Percentiles rank a stretch among this genome's conserved stretches.
Conservation (phyloP, 2,329 filamentous ascomycete genomes). For the Chaetomiaceae sp. region DNA sequence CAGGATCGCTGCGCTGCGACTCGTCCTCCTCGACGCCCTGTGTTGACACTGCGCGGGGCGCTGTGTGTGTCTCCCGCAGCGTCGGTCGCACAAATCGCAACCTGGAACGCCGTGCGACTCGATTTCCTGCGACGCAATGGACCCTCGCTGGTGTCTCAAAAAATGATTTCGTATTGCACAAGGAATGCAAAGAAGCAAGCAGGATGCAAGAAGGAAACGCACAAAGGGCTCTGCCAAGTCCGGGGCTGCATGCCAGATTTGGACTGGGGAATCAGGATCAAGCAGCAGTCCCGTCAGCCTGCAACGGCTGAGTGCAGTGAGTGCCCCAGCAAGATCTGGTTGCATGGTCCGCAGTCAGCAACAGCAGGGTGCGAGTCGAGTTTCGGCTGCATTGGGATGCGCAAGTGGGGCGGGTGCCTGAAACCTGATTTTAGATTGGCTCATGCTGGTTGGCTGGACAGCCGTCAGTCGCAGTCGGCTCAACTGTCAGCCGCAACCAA, state of each 20-base stretch:
- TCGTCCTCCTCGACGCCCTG: too few relatives aligned
- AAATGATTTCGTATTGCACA: too few relatives aligned
- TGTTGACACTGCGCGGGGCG: too few relatives aligned
- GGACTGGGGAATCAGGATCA: background rate
- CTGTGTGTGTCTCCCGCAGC: too few relatives aligned
- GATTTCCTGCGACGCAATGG: background rate
- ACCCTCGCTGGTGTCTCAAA: background rate
- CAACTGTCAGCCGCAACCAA: background rate
- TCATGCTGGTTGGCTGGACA: constrained; percentile 6
- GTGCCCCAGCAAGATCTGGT: too few relatives aligned
- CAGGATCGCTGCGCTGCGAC: too few relatives aligned
- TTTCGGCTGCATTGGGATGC: background rate
- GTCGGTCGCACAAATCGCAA: background rate
- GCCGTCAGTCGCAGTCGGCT: background rate
- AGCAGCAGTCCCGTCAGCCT: background rate
- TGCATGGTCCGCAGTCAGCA: background rate
- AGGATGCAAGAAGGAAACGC: background rate
- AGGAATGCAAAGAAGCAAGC: background rate
- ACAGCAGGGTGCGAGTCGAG: background rate
- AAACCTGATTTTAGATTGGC: background rate
- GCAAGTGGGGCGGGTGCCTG: background rate
- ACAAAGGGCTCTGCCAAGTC: constrained; percentile 1
- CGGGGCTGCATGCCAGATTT: constrained; percentile 4
- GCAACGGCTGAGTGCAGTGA: constrained; percentile 6
- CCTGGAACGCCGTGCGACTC: background rate